Percentiles rank a stretch among this genome's conserved stretches.
These are phyloP conservation scores for Cucumis hystrix DNA, from an alignment of 306 rosid species.

Conservation along the genomic window DNA sequence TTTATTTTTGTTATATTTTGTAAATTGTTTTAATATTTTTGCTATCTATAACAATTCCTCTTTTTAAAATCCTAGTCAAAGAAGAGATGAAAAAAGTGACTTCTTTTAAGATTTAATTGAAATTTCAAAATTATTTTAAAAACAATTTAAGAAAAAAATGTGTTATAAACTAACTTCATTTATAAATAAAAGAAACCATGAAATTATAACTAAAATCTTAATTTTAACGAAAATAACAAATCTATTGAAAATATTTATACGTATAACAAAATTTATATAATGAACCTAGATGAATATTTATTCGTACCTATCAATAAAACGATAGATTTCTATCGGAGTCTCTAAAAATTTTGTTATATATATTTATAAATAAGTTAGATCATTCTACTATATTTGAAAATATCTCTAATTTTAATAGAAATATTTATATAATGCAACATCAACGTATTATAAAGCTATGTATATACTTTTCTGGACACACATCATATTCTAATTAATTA, in stretches of 20 bases:
- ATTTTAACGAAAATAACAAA: background rate
- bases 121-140: background rate
- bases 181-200: background rate
- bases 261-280: too few species aligned
- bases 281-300: too few species aligned
- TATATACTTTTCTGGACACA: background rate
- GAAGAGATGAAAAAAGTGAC: background rate
- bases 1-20: background rate
- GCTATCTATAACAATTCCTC: background rate
- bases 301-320: too few species aligned
- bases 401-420: too few species aligned
- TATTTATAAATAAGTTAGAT: too few species aligned
- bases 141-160: background rate
- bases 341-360: too few species aligned
- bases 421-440: background rate
- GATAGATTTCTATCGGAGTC: too few species aligned
- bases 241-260: too few species aligned
- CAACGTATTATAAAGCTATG: background rate
- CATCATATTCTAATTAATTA: background rate
- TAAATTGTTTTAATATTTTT: background rate
- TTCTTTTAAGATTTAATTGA: background rate
- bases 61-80: too few species aligned
- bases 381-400: too few species aligned
- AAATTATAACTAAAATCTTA: background rate
- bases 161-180: background rate